These are phyloP conservation scores for Atalantia buxifolia DNA, from an alignment of 345 rosid species.

Conservation along the genomic window DNA sequence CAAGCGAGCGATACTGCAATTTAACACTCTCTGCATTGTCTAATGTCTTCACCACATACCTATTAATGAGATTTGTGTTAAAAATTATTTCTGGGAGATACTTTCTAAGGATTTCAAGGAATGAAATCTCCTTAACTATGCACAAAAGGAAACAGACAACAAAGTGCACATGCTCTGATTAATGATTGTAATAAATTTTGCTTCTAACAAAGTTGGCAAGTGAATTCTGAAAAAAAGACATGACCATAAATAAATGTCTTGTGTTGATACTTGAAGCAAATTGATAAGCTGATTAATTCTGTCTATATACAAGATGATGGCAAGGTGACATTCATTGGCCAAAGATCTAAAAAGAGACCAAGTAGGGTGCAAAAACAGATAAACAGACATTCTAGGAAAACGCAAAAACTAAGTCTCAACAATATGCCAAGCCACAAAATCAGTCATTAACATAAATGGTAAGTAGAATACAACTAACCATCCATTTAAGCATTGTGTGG, in stretches of 20 bases:
- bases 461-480: constrained; percentile 48
- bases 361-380: not conserved
- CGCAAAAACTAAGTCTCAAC: not conserved
- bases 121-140: not conserved
- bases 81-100: not conserved
- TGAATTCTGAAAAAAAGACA: not conserved
- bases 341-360: not conserved
- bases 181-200: not conserved
- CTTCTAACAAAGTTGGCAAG: not conserved
- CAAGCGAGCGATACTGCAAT: constrained; percentile 83
- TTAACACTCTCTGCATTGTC: constrained; percentile 93
- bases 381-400: not conserved
- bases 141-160: not conserved
- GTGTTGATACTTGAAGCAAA: not conserved
- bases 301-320: too few species aligned
- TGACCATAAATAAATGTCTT: not conserved
- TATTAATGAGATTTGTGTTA: constrained; percentile 19
- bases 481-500: constrained; percentile 95
- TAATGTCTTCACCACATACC: constrained; percentile 92
- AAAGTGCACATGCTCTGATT: not conserved
- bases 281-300: not conserved
- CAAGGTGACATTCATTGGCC: too few species aligned
- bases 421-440: too few species aligned
- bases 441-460: not conserved
- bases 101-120: not conserved